Evolutionary conservation across 1,139 yeast genomes (phyloP).

Genomic region (Candida labiduridarum): DNA sequence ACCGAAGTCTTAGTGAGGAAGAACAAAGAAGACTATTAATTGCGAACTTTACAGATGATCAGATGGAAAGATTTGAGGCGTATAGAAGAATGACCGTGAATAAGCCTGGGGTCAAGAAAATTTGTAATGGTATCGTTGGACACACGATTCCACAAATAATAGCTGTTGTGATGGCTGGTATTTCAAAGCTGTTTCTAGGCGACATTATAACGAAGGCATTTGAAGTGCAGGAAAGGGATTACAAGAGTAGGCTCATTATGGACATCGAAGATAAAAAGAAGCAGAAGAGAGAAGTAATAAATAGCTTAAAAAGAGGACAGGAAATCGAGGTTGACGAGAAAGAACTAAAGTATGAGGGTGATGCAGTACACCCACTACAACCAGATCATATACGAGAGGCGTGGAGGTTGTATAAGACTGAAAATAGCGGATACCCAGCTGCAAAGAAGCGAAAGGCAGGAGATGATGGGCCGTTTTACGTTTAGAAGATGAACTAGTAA

Average conservation of each 20-base stretch:
- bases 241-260: conserved; percentile 42
- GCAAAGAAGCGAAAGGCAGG: conserved; percentile 1
- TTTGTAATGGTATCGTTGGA: conserved; percentile 77
- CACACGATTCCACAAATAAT: conserved; percentile 85
- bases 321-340: conserved; percentile 34
- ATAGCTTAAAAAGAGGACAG: conserved; percentile 31
- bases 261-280: conserved; percentile 42
- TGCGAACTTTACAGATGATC: conserved; percentile 76
- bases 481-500: neutral
- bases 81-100: conserved; percentile 83
- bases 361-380: conserved; percentile 59
- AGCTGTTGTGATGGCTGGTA: conserved; percentile 81
- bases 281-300: conserved; percentile 31
- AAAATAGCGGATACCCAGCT: conserved; percentile 2
- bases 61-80: conserved; percentile 85
- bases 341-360: conserved; percentile 40
- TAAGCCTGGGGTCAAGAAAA: conserved; percentile 75
- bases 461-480: conserved; percentile 5
- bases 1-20: conserved; percentile 37
- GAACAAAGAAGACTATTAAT: conserved; percentile 69
- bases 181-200: conserved; percentile 85
- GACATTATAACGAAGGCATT: conserved; percentile 84
- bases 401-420: conserved; percentile 53
- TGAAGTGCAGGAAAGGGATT: conserved; percentile 60
- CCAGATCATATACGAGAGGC: conserved; percentile 92